Evolutionary conservation across 208 protist species (phyloP), one percentile per base, ranked within the genome.

Genomic region (Leishmania turanica): DNA sequence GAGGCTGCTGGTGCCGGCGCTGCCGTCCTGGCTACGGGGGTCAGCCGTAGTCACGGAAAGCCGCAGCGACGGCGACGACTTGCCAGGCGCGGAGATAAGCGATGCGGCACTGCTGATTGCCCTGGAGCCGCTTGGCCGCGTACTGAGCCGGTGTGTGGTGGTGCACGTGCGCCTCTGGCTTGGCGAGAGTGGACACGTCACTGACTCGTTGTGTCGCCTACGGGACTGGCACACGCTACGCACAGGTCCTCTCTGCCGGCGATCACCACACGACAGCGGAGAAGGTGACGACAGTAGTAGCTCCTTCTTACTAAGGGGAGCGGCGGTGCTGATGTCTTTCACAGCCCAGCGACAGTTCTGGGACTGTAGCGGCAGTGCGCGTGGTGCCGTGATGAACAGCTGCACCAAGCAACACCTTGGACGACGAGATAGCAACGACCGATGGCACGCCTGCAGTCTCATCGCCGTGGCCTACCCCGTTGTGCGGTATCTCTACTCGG

Each of bases 251-350:
- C 31, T 62, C 51, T 62, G 31, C 21, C 47, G 7, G 21, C 31
- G 34, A 24, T 60, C 49, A 19, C 37, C 47, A 42, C 72, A 47
- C 47, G 34, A 45, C 31, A 31, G 51, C 31, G 19, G 31, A 24
- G 49, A 6, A 17, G 70, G 40, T 62, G 72, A 76, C n/a, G 47
- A 42, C 31, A n/a, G 58, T 6, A 49, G 51, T 40, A 56, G 40
- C 24, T 58, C 78, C 1, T 77, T 77, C 37, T 62, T 82, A 21
- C 54, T 65, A n/a, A n/a, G 77, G n/a, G 72, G 78, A 8, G 82
- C 74, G 19, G 72, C 78, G 42, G 42, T 82, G 73, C 34, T 86
- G 19, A 71, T 81, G 27, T 73, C 81, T 7, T 81, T 85, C 58
- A 58, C 73, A 21, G 74, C 66, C 40, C 64, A 69, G 76, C 45